These are phyloP conservation scores for Musa acuminata DNA, from an alignment of 176 grass and related monocot species.

Conservation along the genomic window DNA sequence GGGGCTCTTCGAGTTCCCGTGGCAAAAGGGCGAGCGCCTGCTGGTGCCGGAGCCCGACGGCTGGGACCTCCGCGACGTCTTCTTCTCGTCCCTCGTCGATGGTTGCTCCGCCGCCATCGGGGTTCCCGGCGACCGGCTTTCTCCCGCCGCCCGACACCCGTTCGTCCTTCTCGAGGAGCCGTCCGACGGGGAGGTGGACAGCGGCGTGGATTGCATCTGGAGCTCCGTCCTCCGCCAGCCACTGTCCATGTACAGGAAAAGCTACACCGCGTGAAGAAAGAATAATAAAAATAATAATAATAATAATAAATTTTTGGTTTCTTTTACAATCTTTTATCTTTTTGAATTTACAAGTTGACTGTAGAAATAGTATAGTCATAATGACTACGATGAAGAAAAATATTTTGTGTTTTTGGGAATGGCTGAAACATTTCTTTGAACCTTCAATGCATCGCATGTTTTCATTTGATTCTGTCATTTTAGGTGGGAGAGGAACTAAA, in stretches of 20 bases:
- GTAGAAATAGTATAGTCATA: too few relatives aligned
- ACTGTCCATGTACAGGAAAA: not conserved
- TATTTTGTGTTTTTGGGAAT: too few relatives aligned
- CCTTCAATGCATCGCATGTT: too few relatives aligned
- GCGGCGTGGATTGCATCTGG: constrained; percentile 61
- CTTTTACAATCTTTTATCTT: too few relatives aligned
- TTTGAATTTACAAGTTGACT: too few relatives aligned
- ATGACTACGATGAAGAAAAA: too few relatives aligned
- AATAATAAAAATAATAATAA: too few relatives aligned
- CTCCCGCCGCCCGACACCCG: not conserved
- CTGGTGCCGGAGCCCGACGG: constrained; percentile 1
- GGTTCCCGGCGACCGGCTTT: constrained; percentile 43
- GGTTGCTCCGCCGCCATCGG: constrained; percentile 25
- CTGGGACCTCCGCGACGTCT: constrained; percentile 51
- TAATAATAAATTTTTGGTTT: too few relatives aligned
- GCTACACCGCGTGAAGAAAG: not conserved
- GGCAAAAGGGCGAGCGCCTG: constrained; percentile 32
- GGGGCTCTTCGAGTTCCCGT: constrained; percentile 64
- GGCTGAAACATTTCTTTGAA: too few relatives aligned
- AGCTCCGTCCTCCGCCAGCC: constrained; percentile 32
- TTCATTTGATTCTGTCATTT: too few relatives aligned
- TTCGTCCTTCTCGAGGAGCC: constrained; percentile 9
- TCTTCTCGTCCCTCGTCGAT: constrained; percentile 69
- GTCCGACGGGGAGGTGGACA: constrained; percentile 38
- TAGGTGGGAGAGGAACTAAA: too few relatives aligned